phyloP scores from a whole-genome alignment of 179 eudicot species.

The Silene noctiflora region DNA sequence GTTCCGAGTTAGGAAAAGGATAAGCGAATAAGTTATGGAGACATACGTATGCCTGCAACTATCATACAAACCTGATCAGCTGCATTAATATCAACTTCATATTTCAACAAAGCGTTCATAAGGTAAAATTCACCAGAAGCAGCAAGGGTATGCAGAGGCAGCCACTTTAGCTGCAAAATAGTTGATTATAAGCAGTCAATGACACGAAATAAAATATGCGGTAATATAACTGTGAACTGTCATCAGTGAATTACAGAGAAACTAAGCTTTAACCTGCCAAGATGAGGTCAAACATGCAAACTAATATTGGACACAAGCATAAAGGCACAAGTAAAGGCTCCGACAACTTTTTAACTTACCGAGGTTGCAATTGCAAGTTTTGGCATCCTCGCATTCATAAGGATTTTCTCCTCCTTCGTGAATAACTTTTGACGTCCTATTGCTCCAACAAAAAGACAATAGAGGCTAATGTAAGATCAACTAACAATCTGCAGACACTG shows the following conservation, averaged over 20 bases:
- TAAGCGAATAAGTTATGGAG: neutral
- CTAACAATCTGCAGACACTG: neutral
- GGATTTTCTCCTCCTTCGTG: conserved; percentile 68
- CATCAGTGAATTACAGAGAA: neutral
- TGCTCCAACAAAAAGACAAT: conserved; percentile 5
- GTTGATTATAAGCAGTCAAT: neutral
- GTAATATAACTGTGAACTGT: neutral
- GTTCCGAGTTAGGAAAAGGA: neutral
- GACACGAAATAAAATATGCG: neutral
- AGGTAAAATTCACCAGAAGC: conserved; percentile 91
- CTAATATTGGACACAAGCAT: too few species aligned
- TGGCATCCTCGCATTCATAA: conserved; percentile 61
- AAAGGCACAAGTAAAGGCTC: too few species aligned
- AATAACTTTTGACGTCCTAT: conserved; percentile 67
- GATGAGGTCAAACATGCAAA: neutral
- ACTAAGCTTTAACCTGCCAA: neutral
- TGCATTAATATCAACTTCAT: conserved; percentile 60
- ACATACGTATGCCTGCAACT: neutral
- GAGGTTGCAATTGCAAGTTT: conserved; percentile 69
- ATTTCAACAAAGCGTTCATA: conserved; percentile 53
- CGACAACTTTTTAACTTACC: conserved; percentile 40
- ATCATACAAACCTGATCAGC: conserved; percentile 54
- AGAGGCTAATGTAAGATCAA: conserved; percentile 1
- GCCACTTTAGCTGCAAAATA: conserved; percentile 73
- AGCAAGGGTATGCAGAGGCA: conserved; percentile 78